These are phyloP conservation scores for Sarocladium brachiariae DNA, from an alignment of 2,329 filamentous ascomycete species.

Conservation along the genomic window DNA sequence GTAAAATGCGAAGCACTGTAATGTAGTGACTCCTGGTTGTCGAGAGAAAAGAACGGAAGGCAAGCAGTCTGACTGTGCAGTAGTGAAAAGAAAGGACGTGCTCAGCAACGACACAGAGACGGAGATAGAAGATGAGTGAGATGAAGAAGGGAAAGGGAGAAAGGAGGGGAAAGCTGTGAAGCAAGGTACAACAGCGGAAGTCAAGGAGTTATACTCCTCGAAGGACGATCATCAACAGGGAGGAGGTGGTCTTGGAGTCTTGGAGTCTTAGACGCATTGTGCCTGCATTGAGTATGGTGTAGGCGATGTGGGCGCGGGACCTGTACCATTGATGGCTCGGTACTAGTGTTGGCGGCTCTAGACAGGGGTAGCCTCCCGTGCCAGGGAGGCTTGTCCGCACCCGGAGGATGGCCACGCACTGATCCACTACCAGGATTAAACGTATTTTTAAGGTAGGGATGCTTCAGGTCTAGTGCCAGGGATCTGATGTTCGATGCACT, in stretches of 20 bases:
- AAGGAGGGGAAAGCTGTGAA: neutral
- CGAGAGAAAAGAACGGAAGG: slow-evolving; percentile 8
- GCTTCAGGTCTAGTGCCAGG: neutral
- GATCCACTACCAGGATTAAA: neutral
- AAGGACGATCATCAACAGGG: neutral
- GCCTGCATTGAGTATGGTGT: neutral
- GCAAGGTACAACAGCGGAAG: neutral
- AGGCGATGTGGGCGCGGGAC: slow-evolving; percentile 5
- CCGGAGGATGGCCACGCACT: neutral
- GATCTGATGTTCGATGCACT: too few species aligned
- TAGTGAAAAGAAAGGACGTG: slow-evolving; percentile 8
- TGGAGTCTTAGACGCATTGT: neutral
- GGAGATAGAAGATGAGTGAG: neutral
- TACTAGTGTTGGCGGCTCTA: slow-evolving; percentile 8
- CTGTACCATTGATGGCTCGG: neutral
- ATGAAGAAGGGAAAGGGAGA: slow-evolving; percentile 3
- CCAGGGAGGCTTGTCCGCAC: neutral
- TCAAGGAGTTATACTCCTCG: neutral
- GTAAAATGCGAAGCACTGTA: neutral
- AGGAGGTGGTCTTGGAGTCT: neutral
- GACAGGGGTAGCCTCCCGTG: slow-evolving; percentile 1
- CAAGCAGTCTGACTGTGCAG: slow-evolving; percentile 6
- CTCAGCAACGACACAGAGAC: slow-evolving; percentile 8
- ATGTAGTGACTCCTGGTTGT: neutral
- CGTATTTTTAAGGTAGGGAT: neutral